Evolutionary conservation across 495 filamentous ascomycete species (phyloP), one percentile per base, ranked within the genome.

Genomic region (Penicillium coffeae): DNA sequence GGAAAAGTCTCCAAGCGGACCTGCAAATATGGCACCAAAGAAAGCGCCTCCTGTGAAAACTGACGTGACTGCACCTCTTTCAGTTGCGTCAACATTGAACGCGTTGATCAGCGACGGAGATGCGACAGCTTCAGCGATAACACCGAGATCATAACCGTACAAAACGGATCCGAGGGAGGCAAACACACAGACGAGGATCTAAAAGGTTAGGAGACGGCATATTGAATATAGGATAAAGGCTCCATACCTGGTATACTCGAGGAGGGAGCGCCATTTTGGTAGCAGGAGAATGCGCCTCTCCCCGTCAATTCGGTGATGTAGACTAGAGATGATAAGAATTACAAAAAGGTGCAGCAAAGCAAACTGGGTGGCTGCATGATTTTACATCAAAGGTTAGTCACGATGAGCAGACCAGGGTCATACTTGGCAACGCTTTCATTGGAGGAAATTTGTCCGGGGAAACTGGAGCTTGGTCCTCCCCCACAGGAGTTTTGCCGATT

Each of bases 41-140:
- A 65, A 63, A 7, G 54, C 58, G 21, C 61, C 54, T 8, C 47
- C 54, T 0, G 79, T 84, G 61, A 83, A 84, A 7, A 84, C 65
- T 0, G 79, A 79, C 12, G 83, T 79, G 1, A 84, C 79, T 18
- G 78, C 74, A 32, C 81, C 80, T 38, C 75, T n/a, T 52, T 83
- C 62, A 12, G 38, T 42, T 38, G 68, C 56, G 46, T 62, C 70
- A 1, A 78, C 66, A 6, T 75, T 59, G 35, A 58, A 58, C 16
- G 40, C 38, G 15, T 47, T 45, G 34, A 50, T 33, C 7, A 58
- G 47, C 52, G 52, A 59, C 14, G 49, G 45, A 21, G 47, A 49
- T 15, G 56, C 51, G 9, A 59, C 47, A 20, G 49, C 77, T 44
- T 75, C 74, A 21, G 77, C 75, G 45, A 81, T 77, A 25, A 80